Percentiles rank a stretch among this genome's conserved stretches.
Evolutionary conservation across 225 moss, liverwort and hornwort species (phyloP).

Genomic region (Physcomitrellopsis africana): DNA sequence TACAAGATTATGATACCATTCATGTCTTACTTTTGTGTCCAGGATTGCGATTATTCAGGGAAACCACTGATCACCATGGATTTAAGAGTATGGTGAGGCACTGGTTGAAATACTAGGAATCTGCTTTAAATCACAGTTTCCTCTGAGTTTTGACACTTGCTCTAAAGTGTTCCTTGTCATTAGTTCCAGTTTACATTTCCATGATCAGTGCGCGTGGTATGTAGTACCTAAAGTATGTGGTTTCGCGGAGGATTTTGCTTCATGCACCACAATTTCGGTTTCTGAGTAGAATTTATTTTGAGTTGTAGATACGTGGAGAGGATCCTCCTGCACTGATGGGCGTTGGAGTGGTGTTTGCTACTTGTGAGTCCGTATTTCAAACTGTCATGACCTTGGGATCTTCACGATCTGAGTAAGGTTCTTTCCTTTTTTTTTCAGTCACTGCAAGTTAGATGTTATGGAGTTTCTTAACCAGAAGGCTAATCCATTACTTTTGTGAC

Average conservation of each 20-base stretch:
- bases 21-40: constrained; percentile 32
- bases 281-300: background rate
- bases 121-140: background rate
- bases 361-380: constrained; percentile 88
- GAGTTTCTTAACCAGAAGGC: background rate
- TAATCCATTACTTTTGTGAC: too few species aligned
- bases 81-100: constrained; percentile 69
- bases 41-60: constrained; percentile 93
- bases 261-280: background rate
- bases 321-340: constrained; percentile 97
- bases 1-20: constrained; percentile 19
- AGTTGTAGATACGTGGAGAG: constrained; percentile 75
- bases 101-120: background rate
- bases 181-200: background rate
- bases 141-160: constrained; percentile 15
- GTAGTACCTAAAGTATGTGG: background rate
- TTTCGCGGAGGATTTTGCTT: background rate
- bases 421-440: background rate
- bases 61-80: constrained; percentile 85
- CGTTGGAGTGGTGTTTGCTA: constrained; percentile 89
- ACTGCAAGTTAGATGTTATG: background rate
- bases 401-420: constrained; percentile 78
- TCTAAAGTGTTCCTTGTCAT: background rate
- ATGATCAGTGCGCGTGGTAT: background rate
- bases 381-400: constrained; percentile 90